phyloP scores from a whole-genome alignment of 2,329 filamentous ascomycete species.

The Fusarium nodosum region DNA sequence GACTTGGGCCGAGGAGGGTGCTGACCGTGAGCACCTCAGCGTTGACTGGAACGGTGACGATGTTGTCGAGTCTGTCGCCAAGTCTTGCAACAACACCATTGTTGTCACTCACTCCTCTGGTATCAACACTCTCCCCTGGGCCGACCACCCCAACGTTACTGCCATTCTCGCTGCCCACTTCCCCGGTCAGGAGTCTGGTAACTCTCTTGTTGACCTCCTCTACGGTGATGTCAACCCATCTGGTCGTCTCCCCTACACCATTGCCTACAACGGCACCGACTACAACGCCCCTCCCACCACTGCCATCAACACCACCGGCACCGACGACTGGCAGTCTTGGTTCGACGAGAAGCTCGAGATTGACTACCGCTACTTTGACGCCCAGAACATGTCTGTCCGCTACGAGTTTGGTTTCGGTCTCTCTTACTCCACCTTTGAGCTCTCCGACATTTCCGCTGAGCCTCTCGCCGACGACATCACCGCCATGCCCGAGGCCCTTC shows the following conservation, averaged over 20 bases:
- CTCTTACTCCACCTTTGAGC: conserved; percentile 74
- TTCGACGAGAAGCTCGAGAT: conserved; percentile 76
- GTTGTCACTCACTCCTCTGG: conserved; percentile 79
- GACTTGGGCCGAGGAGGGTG: conserved; percentile 75
- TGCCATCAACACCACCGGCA: conserved; percentile 54
- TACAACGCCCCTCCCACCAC: conserved; percentile 60
- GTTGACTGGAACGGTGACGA: conserved; percentile 72
- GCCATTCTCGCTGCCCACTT: conserved; percentile 77
- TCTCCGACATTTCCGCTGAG: conserved; percentile 55
- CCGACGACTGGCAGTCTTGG: conserved; percentile 59
- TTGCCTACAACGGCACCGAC: conserved; percentile 68
- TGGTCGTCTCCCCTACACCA: conserved; percentile 79
- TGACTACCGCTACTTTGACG: conserved; percentile 76
- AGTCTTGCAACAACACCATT: conserved; percentile 72
- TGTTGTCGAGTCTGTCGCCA: conserved; percentile 72
- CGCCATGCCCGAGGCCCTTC: conserved; percentile 47
- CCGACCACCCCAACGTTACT: conserved; percentile 75
- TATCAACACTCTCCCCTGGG: conserved; percentile 75
- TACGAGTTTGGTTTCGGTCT: conserved; percentile 79
- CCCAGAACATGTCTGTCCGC: conserved; percentile 68
- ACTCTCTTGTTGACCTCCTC: conserved; percentile 75
- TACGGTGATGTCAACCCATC: conserved; percentile 77
- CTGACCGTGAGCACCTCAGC: conserved; percentile 66
- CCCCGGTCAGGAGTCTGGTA: conserved; percentile 78
- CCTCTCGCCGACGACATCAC: conserved; percentile 45